Conservation (phyloP, 2,329 filamentous ascomycete species). For the Pseudogymnoascus sp. region DNA sequence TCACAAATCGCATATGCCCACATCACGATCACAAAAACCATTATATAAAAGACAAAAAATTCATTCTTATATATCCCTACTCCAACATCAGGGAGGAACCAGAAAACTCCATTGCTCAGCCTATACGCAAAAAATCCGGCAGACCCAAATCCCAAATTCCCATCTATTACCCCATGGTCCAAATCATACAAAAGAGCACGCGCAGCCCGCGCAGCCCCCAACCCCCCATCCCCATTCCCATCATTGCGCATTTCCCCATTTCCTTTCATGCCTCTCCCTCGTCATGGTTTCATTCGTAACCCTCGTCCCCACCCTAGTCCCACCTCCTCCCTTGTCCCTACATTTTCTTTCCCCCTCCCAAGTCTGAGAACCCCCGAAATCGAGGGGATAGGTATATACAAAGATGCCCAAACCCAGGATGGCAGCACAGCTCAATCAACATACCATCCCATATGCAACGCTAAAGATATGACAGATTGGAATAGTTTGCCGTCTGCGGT, state of each 20-base stretch:
- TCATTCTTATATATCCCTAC: constrained; percentile 7
- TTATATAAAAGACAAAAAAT: not conserved
- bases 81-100: not conserved
- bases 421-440: not conserved
- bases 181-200: constrained; percentile 28
- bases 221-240: not conserved
- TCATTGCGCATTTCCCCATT: not conserved
- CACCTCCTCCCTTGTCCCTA: not conserved
- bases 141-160: constrained; percentile 18
- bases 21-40: constrained; percentile 18
- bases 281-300: not conserved
- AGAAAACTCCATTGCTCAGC: constrained; percentile 32
- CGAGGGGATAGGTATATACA: constrained; percentile 5
- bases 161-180: constrained; percentile 18
- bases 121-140: constrained; percentile 16
- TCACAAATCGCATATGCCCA: not conserved
- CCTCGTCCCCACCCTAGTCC: not conserved
- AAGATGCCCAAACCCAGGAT: not conserved
- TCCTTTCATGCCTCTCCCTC: not conserved
- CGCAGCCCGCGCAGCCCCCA: constrained; percentile 24
- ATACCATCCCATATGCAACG: constrained; percentile 10
- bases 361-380: not conserved
- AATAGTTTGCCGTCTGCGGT: not conserved
- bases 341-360: not conserved
- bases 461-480: constrained; percentile 8